Percentiles rank a stretch among this genome's conserved stretches.
These are phyloP conservation scores for Diutina ranongensis DNA, from an alignment of 1,139 yeast species.

Conservation along the genomic window DNA sequence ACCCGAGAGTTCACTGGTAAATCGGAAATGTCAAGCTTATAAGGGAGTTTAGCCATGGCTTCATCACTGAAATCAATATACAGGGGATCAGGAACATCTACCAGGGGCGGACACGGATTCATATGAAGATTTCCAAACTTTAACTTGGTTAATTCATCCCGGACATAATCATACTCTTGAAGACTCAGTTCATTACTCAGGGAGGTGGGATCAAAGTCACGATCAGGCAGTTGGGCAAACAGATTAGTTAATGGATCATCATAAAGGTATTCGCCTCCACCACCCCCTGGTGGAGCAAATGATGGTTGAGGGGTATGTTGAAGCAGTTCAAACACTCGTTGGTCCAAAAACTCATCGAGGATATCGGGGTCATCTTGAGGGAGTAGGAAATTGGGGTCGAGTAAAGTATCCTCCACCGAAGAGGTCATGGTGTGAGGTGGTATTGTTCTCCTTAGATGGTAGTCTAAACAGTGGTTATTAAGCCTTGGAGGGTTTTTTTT, in stretches of 20 bases:
- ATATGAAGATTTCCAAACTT: conserved; percentile 42
- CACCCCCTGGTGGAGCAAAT: conserved; percentile 8
- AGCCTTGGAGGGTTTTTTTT: too few species aligned
- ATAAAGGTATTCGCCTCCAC: not conserved
- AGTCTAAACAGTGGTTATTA: not conserved
- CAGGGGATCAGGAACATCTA: conserved; percentile 21
- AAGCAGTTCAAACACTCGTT: conserved; percentile 34
- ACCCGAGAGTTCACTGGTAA: conserved; percentile 79
- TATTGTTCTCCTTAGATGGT: not conserved
- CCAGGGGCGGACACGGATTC: conserved; percentile 26
- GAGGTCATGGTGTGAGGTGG: conserved; percentile 3
- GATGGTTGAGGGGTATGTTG: conserved; percentile 10
- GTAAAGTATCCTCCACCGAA: conserved; percentile 5
- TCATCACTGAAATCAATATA: conserved; percentile 28
- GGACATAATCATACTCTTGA: conserved; percentile 32
- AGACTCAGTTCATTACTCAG: not conserved
- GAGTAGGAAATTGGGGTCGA: conserved; percentile 7
- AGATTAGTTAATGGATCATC: conserved; percentile 1
- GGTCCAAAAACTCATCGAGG: conserved; percentile 47
- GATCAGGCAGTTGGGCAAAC: not conserved
- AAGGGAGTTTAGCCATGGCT: conserved; percentile 39
- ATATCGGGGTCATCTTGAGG: conserved; percentile 27
- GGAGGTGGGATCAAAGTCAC: not conserved
- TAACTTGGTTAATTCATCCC: conserved; percentile 41
- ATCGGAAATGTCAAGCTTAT: conserved; percentile 43